Evolutionary conservation across 805 yeast genomes (phyloP), one percentile per base, ranked within the genome.

Genomic region (Barnettozyma wickerhamii): DNA sequence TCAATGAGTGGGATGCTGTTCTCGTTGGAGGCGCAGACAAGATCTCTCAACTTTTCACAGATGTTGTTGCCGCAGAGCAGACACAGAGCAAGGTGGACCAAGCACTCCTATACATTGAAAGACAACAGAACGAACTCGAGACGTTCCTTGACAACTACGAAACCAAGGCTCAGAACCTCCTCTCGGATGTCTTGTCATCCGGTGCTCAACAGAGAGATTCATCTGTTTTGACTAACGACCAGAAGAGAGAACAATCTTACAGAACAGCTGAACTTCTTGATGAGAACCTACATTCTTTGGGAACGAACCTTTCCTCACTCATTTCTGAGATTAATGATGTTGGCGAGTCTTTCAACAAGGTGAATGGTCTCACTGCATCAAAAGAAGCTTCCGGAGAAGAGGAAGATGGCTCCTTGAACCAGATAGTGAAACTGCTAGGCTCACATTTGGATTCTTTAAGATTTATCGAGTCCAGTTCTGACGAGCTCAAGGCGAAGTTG

Each of bases 41-140:
- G 56, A 85, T 91, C 20, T 70, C 85, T 19, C 79, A 83, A 45
- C 66, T 91, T 33, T 87, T 85, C 59, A 72, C 81, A 28, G 90
- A 87, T 47, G 81, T 93, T 4, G 62, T 82, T 29, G 77, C 79
- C 39, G 95, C 96, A 5, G 96, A 90, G 55, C 85, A 83, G 50
- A 77, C 85, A 38, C 97, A 91, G 58, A 69, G 72, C 32, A 84
- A 83, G 51, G 82, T 93, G 35, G 98, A 93, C 51, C 96, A 89
- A 60, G 83, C 89, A 30, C 69, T 93, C 41, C 69, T 80, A 30
- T 91, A 89, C 56, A 84, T 93, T 37, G 93, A 84, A 55, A 82
- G 83, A 51, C 98, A 93, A 60, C 99, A 93, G 58, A 87, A 85
- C 43, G 98, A 91, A 55, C 68, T 93, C 36, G 99, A 91, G 45